Conservation (phyloP, 352 stramenopile genomes). For the Globisporangium ultimum region DNA sequence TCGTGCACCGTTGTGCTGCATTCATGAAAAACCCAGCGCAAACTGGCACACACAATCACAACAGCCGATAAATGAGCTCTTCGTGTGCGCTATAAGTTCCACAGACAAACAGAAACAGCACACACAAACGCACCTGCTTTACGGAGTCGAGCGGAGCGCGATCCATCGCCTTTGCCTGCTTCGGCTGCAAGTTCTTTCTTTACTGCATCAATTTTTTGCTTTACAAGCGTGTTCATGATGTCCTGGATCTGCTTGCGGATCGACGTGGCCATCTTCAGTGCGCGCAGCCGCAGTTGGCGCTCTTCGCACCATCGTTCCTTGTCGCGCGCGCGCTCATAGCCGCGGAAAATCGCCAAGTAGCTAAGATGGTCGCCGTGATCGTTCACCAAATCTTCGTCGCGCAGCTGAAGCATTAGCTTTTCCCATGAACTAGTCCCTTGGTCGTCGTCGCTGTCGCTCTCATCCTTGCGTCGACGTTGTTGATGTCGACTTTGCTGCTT, state of each 20-base stretch:
- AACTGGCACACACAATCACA: conserved; percentile 14
- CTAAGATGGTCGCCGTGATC: conserved; percentile 59
- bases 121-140: conserved; percentile 16
- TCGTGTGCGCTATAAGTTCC: too few species aligned
- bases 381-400: conserved; percentile 42
- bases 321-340: conserved; percentile 28
- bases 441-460: conserved; percentile 3
- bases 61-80: not conserved
- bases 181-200: not conserved
- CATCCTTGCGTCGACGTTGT: conserved; percentile 15
- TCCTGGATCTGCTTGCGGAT: conserved; percentile 63
- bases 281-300: conserved; percentile 41
- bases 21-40: conserved; percentile 75
- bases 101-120: not conserved
- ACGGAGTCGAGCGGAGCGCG: conserved; percentile 32
- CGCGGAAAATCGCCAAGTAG: conserved; percentile 38
- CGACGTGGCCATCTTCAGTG: conserved; percentile 45
- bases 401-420: conserved; percentile 36
- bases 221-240: conserved; percentile 35
- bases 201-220: conserved; percentile 27
- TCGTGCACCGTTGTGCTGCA: conserved; percentile 49
- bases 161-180: conserved; percentile 1
- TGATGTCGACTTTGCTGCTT: conserved; percentile 13
- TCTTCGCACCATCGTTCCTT: conserved; percentile 53
- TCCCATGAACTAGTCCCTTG: conserved; percentile 21